Evolutionary conservation across 129 eudicot genomes (phyloP).

Genomic region (Lactuca sativa): DNA sequence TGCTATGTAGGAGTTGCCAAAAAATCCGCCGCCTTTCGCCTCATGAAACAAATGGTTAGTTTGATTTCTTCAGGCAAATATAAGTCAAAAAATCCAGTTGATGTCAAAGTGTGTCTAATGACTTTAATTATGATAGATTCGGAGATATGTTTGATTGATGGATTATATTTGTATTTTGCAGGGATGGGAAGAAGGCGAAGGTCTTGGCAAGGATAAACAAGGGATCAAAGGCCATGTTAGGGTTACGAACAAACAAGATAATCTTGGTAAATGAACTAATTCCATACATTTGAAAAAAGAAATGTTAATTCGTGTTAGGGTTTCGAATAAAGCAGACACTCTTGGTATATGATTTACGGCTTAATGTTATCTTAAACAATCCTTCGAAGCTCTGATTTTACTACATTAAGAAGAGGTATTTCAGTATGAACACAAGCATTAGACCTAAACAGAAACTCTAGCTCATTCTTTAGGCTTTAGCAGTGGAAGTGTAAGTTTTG

Average conservation of each 20-base stretch:
- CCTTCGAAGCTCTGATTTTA: neutral
- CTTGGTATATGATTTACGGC: too few relatives aligned
- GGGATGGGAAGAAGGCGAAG: slow-evolving; percentile 99
- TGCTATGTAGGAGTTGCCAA: slow-evolving; percentile 80
- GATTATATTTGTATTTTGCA: slow-evolving; percentile 19
- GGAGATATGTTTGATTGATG: slow-evolving; percentile 4
- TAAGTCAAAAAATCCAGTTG: neutral
- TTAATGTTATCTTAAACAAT: neutral
- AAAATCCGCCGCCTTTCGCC: slow-evolving; percentile 95
- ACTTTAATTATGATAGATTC: neutral
- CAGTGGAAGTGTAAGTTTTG: neutral
- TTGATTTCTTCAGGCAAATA: neutral
- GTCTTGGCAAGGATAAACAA: slow-evolving; percentile 95
- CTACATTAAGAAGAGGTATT: neutral
- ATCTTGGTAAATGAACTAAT: slow-evolving; percentile 45
- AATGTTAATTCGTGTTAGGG: neutral
- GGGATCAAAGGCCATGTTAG: slow-evolving; percentile 95
- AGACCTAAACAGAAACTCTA: neutral
- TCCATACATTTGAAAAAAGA: neutral
- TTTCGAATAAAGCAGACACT: neutral
- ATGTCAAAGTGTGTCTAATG: neutral
- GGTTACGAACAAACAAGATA: slow-evolving; percentile 96
- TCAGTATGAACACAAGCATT: neutral
- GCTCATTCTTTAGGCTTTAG: slow-evolving; percentile 9
- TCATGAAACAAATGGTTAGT: slow-evolving; percentile 97